Conservation (phyloP, 495 filamentous ascomycete species). For the Beverwykella pulmonaria region DNA sequence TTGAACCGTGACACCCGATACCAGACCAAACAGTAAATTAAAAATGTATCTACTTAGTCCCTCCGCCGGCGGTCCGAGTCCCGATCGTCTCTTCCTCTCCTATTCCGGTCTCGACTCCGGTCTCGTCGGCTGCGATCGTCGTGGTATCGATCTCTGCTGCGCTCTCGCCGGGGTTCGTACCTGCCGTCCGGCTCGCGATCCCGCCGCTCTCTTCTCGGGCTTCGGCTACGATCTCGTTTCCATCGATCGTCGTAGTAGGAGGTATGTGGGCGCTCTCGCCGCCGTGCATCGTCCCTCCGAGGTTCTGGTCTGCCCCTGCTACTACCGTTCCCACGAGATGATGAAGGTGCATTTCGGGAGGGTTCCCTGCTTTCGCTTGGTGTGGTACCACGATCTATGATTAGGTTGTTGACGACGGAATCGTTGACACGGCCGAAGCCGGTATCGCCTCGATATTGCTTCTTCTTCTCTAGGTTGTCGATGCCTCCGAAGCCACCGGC, state of each 20-base stretch:
- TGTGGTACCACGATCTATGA: constrained; percentile 71
- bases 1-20: background rate
- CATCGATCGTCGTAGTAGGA: constrained; percentile 44
- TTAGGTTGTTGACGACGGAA: constrained; percentile 63
- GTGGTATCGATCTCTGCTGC: constrained; percentile 35
- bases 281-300: constrained; percentile 14
- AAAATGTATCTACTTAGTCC: constrained; percentile 6
- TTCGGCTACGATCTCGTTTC: constrained; percentile 52
- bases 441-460: constrained; percentile 76
- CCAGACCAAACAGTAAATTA: background rate
- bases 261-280: constrained; percentile 36
- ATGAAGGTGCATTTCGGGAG: background rate
- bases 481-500: constrained; percentile 91
- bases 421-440: constrained; percentile 24
- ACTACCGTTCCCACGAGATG: constrained; percentile 8
- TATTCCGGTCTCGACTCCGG: constrained; percentile 40
- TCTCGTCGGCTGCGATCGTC: constrained; percentile 26
- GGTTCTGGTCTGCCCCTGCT: background rate
- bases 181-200: constrained; percentile 35
- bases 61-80: constrained; percentile 24
- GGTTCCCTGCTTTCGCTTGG: background rate
- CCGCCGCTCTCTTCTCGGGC: constrained; percentile 48
- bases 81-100: constrained; percentile 28
- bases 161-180: constrained; percentile 31
- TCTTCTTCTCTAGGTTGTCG: constrained; percentile 79